Percentiles rank a stretch among this genome's conserved stretches.
These are phyloP conservation scores for Maudiozyma barnettii DNA, from an alignment of 805 yeast genomes.

Conservation along the genomic window DNA sequence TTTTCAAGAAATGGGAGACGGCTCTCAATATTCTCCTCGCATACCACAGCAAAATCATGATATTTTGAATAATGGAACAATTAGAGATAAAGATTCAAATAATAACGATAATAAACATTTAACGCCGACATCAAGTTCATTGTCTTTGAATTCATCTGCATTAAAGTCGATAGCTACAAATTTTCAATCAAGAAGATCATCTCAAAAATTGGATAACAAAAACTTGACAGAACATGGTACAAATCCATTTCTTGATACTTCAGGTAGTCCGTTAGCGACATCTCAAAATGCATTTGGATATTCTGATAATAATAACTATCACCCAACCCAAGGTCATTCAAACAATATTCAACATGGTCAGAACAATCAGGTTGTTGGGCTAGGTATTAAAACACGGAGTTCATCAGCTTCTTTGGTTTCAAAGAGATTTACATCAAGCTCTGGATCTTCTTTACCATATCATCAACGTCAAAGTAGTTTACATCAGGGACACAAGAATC, in stretches of 20 bases:
- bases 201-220: constrained; percentile 29
- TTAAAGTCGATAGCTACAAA: constrained; percentile 26
- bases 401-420: constrained; percentile 33
- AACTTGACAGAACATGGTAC: constrained; percentile 3
- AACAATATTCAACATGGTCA: neutral
- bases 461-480: constrained; percentile 7
- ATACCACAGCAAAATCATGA: neutral
- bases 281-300: neutral
- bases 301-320: neutral
- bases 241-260: constrained; percentile 18
- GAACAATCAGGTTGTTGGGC: constrained; percentile 13
- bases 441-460: constrained; percentile 12
- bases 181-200: constrained; percentile 31
- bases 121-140: constrained; percentile 15
- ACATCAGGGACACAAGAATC: constrained; percentile 2
- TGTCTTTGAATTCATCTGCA: constrained; percentile 30
- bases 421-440: constrained; percentile 31
- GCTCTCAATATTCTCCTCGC: neutral
- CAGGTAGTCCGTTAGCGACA: neutral
- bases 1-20: constrained; percentile 9
- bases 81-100: neutral
- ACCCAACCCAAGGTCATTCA: no score
- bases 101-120: neutral
- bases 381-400: constrained; percentile 39
- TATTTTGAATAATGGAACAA: constrained; percentile 6